Evolutionary conservation across 1,284 basidiomycete species (phyloP).

Genomic region (Phaffia rhodozyma): DNA sequence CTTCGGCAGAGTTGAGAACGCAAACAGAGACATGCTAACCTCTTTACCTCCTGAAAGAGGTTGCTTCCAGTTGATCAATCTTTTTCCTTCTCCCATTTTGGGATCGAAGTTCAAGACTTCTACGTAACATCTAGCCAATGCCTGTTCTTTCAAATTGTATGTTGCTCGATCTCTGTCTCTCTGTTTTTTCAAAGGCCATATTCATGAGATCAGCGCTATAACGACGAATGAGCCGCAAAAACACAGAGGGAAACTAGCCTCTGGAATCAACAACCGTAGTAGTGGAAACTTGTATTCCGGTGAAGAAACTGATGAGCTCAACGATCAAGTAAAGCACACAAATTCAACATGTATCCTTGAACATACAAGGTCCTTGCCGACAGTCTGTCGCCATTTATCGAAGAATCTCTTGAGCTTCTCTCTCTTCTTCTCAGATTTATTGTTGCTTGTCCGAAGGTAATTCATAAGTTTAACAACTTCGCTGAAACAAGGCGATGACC

Average conservation of each 20-base stretch:
- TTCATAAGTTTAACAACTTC: conserved; percentile 34
- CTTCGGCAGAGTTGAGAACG: neutral
- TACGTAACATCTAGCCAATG: conserved; percentile 78
- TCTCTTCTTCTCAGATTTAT: conserved; percentile 29
- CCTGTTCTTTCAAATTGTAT: conserved; percentile 84
- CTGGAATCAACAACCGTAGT: conserved; percentile 39
- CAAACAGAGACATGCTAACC: conserved; percentile 37
- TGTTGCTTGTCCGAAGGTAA: conserved; percentile 24
- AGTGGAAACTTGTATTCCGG: conserved; percentile 31
- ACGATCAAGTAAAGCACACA: neutral
- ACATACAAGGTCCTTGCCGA: conserved; percentile 35
- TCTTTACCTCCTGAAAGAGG: conserved; percentile 48
- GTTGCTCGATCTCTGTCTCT: conserved; percentile 80
- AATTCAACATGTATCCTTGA: neutral
- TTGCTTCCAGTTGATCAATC: conserved; percentile 79
- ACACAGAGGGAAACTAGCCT: conserved; percentile 29
- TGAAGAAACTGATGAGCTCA: neutral
- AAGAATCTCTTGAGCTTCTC: conserved; percentile 31
- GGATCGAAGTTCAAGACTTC: conserved; percentile 67
- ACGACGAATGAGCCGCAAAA: neutral
- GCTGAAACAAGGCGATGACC: conserved; percentile 33
- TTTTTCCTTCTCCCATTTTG: conserved; percentile 56
- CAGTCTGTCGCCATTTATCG: conserved; percentile 32
- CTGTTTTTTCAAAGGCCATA: conserved; percentile 36
- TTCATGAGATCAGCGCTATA: too few relatives aligned